Evolutionary conservation across 768 basidiomycete genomes (phyloP).

Genomic region (Termitomyces sp.): DNA sequence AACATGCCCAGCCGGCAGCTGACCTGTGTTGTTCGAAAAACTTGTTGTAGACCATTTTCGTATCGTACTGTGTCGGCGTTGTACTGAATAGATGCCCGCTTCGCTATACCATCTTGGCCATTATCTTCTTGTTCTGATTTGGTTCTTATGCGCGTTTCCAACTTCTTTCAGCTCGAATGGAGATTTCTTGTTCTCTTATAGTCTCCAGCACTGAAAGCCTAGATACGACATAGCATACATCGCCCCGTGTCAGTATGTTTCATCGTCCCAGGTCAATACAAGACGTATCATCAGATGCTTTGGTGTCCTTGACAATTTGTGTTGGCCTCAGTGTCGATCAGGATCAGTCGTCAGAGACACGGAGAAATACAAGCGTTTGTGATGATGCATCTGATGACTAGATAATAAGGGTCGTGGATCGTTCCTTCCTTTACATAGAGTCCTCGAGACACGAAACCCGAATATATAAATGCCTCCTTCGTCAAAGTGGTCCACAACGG

Average conservation of each 20-base stretch:
- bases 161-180: not conserved
- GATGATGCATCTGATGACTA: not conserved
- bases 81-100: not conserved
- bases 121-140: not conserved
- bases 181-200: not conserved
- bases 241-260: not conserved
- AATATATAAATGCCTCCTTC: conserved; percentile 1
- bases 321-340: not conserved
- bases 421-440: not conserved
- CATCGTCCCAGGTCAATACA: not conserved
- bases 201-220: not conserved
- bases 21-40: not conserved
- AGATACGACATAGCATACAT: not conserved
- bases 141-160: not conserved
- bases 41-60: not conserved
- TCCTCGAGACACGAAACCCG: not conserved
- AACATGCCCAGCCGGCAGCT: not conserved
- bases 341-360: not conserved
- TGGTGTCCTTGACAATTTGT: not conserved
- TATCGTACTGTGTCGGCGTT: no score
- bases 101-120: not conserved
- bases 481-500: not conserved
- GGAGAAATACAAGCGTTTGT: not conserved
- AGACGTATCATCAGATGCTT: not conserved
- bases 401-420: not conserved